Base-by-base conservation (phyloP, 2,329 filamentous ascomycete genomes). In the Zarea fungicola region DNA sequence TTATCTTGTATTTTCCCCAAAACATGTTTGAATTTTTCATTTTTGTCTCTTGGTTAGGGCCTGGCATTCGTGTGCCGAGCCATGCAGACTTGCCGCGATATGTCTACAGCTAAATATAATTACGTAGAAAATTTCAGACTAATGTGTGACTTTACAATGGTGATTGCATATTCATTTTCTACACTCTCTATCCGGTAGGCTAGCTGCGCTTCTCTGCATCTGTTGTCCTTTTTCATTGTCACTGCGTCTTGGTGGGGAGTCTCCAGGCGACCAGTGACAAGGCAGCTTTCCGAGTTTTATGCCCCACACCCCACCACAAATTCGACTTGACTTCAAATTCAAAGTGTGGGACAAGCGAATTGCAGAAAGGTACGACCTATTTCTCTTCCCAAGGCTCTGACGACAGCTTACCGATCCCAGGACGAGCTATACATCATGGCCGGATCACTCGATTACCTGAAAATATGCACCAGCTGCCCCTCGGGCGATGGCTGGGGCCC, bases 401-500 rank as follows among this genome's bases (percentile, higher is more conserved):
- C 45, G 29, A 41, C 34, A 48, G 45, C 45, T 26, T 41, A 41
- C 36, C 45, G 28, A 19, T n/a, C 26, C 37, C 23, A 22, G 29
- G 29, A 49, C 13, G 31, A 37, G 39, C 46, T 49, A 29, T 37
- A 49, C 39, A 49, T 37, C 39, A 74, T 81, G 62, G 68, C 75
- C 58, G 74, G 79, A 61, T 79, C 79, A 50, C 75, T 84, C 60
- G 68, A 73, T 60, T 73, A 69, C 57, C 71, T 80, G 57, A 77
- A 83, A 60, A 78, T 90, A 56, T 85, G 89, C 65, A 74, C 84
- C 63, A 77, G 81, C 62, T 81, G 89, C 63, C 86, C 85, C 54
- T 75, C 84, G 49, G 84, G 85, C 64, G 85, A 89, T 62, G 81
- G 84, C 69, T 99, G 93, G 93, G 93, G 93, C 52, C 92, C 92